These are phyloP conservation scores for Wolfiporia cocos DNA, from an alignment of 1,284 basidiomycete species.

Conservation along the genomic window DNA sequence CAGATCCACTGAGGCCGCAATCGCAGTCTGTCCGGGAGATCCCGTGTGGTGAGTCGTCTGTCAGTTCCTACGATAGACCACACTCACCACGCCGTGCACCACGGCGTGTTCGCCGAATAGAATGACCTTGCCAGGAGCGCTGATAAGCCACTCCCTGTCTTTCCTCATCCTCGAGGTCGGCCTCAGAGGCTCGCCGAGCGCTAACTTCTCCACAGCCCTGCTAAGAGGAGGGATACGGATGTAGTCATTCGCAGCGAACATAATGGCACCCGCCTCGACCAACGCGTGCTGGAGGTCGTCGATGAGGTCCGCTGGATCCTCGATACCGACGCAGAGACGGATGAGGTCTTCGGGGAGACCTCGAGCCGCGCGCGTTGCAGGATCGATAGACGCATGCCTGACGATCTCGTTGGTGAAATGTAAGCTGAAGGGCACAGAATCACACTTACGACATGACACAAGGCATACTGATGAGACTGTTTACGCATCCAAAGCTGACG, in stretches of 20 bases:
- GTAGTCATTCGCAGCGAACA: conserved; percentile 38
- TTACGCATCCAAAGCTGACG: conserved; percentile 97
- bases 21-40: conserved; percentile 88
- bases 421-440: conserved; percentile 1
- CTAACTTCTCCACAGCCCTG: conserved; percentile 64
- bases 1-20: conserved; percentile 92
- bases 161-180: conserved; percentile 21
- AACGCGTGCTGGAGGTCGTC: conserved; percentile 95
- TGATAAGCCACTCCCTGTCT: conserved; percentile 78
- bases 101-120: conserved; percentile 99
- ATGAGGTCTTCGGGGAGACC: conserved; percentile 97
- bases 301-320: conserved; percentile 89
- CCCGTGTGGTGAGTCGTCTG: too few species aligned
- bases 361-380: conserved; percentile 86
- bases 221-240: conserved; percentile 46
- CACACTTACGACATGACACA: conserved; percentile 95
- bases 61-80: too few species aligned
- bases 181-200: conserved; percentile 30
- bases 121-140: conserved; percentile 97
- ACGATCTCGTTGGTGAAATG: conserved; percentile 6
- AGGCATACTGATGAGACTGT: conserved; percentile 98
- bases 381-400: conserved; percentile 96
- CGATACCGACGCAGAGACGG: conserved; percentile 96
- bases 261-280: conserved; percentile 87
- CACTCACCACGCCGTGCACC: conserved; percentile 90